Conservation (phyloP, 306 rosid genomes). For the Nissolia schottii region DNA sequence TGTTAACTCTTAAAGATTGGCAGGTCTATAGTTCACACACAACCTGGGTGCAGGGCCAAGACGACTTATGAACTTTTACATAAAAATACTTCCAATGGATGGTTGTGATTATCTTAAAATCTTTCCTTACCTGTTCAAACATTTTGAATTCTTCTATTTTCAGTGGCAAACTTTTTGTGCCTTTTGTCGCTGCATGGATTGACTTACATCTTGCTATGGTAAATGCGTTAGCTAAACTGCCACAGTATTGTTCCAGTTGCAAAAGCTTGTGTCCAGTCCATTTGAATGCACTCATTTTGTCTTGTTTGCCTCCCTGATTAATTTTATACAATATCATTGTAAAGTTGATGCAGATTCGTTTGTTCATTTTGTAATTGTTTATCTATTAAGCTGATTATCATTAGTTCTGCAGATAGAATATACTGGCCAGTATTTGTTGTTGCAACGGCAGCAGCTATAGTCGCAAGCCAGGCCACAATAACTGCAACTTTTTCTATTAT, state of each 20-base stretch:
- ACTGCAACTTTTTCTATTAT: conserved; percentile 85
- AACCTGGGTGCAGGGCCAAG: too few relatives aligned
- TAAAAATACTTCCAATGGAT: not conserved
- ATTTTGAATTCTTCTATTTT: not conserved
- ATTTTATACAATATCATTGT: not conserved
- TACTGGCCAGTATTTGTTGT: conserved; percentile 90
- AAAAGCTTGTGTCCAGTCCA: not conserved
- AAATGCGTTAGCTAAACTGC: not conserved
- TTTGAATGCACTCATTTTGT: not conserved
- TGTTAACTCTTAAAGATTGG: too few relatives aligned
- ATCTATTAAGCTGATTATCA: conserved; percentile 27
- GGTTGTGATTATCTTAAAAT: not conserved
- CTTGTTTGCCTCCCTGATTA: not conserved
- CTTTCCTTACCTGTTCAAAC: not conserved
- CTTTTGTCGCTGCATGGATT: not conserved
- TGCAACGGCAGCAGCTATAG: conserved; percentile 92
- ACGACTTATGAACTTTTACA: not conserved
- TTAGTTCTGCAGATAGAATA: conserved; percentile 47
- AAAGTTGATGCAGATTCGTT: not conserved
- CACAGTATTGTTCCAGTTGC: not conserved
- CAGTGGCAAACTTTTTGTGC: not conserved
- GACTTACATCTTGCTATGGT: not conserved
- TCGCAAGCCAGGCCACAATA: conserved; percentile 94
- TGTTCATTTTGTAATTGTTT: not conserved
- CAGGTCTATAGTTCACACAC: too few relatives aligned